Base-by-base conservation (phyloP, 2,329 filamentous ascomycete genomes). In the Lasiodiplodia theobromae region DNA sequence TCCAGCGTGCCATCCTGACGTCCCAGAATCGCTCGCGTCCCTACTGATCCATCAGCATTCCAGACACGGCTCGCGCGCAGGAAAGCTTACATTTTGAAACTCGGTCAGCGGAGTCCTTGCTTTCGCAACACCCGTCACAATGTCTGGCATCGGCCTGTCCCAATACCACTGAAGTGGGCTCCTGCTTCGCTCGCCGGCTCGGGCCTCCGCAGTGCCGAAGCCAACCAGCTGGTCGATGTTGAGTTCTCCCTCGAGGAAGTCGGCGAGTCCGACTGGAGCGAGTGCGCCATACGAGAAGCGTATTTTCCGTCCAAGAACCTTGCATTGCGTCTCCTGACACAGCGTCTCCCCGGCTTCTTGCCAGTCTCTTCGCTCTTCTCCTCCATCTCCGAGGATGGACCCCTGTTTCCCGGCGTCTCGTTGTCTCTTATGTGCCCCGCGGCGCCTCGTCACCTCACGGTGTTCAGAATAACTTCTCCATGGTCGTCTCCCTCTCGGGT, bases 171-270 rank as follows among this genome's bases (percentile, higher is more conserved):
- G 60, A 18, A 51, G 37, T 2, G 44, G 31, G 11, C 4, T 6
- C 8, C 4, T 11, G 25, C 28, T 34, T 8, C 12, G 16, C 28
- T 10, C 23, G 18, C 18, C 28, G 11, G 10, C 5, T 16, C 34
- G 21, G n/a, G 37, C 21, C 10, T 44, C 21, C n/a, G n/a, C 16
- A 11, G 2, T 12, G 14, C 16, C 8, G 57, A 11, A 14, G 14
- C 12, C 28, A 2, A 31, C 21, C 4, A 60, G 18, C 21, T 40
- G 34, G n/a, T 40, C 4, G 40, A 51, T 31, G 44, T 47, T 7
- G 58, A 47, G 38, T 34, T 63, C 40, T 25, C 58, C 58, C 28
- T 63, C 38, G 40, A 37, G 58, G 58, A 37, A 63, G 10, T 63
- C 23, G 40, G 18, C 14, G 38, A 47, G 58, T 23, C 58, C 38